Evolutionary conservation across 768 basidiomycete species (phyloP), one percentile per base, ranked within the genome.

Genomic region (Flagelloscypha sp.): DNA sequence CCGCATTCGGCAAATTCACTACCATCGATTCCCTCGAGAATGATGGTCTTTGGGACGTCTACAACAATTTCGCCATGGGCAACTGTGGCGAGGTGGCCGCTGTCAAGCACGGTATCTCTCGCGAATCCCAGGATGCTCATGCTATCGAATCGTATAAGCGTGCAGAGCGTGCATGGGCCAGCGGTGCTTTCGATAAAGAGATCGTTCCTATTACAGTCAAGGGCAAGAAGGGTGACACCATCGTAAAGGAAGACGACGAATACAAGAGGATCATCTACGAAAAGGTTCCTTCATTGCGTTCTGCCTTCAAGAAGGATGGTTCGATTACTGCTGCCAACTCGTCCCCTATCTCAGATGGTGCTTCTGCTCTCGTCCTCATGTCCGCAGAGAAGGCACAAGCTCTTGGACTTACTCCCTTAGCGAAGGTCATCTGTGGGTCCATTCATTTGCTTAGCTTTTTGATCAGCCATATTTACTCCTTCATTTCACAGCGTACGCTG

Each of bases 41-140:
- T 48, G 95, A 99, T 49, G 95, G 93, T 47, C 84, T 99, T 33
- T 86, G 81, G 78, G 95, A 99, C 59, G 89, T 88, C 35, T 95
- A 90, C 74, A 92, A 95, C 72, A 80, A 97, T 62, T 86, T 89
- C 54, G 81, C 90, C 20, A 99, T 99, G 95, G 95, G 95, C 38
- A 88, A 88, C 72, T 98, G 94, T 56, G 94, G 78, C 48, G 95
- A 99, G 62, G 55, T 67, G 48, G 76, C 85, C 19, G 88, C 92
- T 11, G 74, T 72, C 46, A 92, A 92, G 59, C 68, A 81, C 58
- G 61, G 63, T 24, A 93, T 99, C 60, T 70, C 78, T 35, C 84
- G 95, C 28, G 84, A 93, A 60, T 72, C 80, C 18, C 83, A 86
- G 57, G 95, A 99, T 57, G 67, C 73, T 13, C 92, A 90, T 62